Base-by-base conservation (phyloP, 2,329 filamentous ascomycete species). In the Pezicula neosporulosa region DNA sequence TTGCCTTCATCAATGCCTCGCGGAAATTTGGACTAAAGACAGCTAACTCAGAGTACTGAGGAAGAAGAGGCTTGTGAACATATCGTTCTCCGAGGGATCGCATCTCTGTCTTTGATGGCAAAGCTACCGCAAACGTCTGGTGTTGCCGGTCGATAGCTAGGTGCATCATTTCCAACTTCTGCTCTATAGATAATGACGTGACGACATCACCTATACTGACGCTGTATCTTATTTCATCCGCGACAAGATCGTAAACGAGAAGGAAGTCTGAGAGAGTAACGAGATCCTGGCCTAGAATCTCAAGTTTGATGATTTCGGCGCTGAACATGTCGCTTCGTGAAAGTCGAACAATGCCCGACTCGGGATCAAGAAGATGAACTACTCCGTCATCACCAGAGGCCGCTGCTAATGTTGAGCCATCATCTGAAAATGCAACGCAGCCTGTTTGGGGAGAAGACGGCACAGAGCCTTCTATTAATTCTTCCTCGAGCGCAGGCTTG, bases 161-260 rank as follows among this genome's bases (percentile, higher is more conserved):
- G 50, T 87, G 85, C 49, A 81, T 73, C 56, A 85, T 70, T 44
- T 79, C 68, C 53, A 70, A 66, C 46, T 71, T 70, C 39, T 71
- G 67, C 37, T 55, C 52, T 44, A 60, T 54, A 47, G 61, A 52
- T 55, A 68, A 35, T 54, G 62, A 68, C 66, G 51, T 69, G 44
- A 51, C 63, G 18, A 66, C 65, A n/a, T 74, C 68, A 70, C 75
- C 13, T 91, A 71, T 24, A 78, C 72, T 47, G 87, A 75, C 3
- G 45, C 82, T 82, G 63, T 87, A 90, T 35, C 82, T 79, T 44
- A 92, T 76, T 60, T 86, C 80, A 61, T 96, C 89, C 47, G 84
- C 77, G 7, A 97, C 89, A 10, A 95, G 79, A 67, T 99, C 89
- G 76, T 90, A 96, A 35, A 96, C 85, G 38, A 83, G 77, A 8